These are phyloP conservation scores for Boletus reticulatus DNA, from an alignment of 768 basidiomycete genomes.

Conservation along the genomic window DNA sequence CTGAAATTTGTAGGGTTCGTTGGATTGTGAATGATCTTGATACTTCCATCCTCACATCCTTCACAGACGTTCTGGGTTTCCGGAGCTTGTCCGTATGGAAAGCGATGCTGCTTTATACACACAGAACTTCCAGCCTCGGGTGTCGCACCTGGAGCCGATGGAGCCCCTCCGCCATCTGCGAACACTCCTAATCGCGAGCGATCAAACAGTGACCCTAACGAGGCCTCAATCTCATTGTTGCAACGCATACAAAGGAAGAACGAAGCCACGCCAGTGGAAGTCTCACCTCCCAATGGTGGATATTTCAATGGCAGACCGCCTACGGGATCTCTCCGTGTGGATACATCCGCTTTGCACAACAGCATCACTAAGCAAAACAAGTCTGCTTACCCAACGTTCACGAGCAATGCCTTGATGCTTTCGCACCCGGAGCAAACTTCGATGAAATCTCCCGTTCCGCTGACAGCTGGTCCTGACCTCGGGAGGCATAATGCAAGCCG, in stretches of 20 bases:
- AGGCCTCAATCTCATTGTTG: slow-evolving; percentile 66
- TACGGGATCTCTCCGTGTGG: slow-evolving; percentile 68
- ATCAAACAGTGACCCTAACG: slow-evolving; percentile 78
- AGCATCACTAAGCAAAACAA: slow-evolving; percentile 72
- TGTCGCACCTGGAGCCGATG: slow-evolving; percentile 51
- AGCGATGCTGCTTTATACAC: slow-evolving; percentile 92
- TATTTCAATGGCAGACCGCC: slow-evolving; percentile 64
- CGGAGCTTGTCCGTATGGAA: slow-evolving; percentile 90
- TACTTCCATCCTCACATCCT: slow-evolving; percentile 7
- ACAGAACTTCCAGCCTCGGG: slow-evolving; percentile 76
- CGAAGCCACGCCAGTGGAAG: slow-evolving; percentile 59
- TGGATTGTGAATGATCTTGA: background rate
- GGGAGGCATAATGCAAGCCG: slow-evolving; percentile 73
- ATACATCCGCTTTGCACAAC: slow-evolving; percentile 60
- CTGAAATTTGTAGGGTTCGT: slow-evolving; percentile 86
- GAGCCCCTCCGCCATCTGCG: slow-evolving; percentile 49
- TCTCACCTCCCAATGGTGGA: slow-evolving; percentile 37
- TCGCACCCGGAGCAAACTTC: slow-evolving; percentile 53
- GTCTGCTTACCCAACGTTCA: slow-evolving; percentile 71
- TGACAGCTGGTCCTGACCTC: slow-evolving; percentile 83
- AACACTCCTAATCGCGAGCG: slow-evolving; percentile 63
- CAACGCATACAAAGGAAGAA: slow-evolving; percentile 72
- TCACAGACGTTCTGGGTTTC: slow-evolving; percentile 89
- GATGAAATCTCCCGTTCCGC: slow-evolving; percentile 71
- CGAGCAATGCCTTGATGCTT: slow-evolving; percentile 50